Base-by-base conservation (phyloP, 352 stramenopile genomes). In the Phytophthora vignae region DNA sequence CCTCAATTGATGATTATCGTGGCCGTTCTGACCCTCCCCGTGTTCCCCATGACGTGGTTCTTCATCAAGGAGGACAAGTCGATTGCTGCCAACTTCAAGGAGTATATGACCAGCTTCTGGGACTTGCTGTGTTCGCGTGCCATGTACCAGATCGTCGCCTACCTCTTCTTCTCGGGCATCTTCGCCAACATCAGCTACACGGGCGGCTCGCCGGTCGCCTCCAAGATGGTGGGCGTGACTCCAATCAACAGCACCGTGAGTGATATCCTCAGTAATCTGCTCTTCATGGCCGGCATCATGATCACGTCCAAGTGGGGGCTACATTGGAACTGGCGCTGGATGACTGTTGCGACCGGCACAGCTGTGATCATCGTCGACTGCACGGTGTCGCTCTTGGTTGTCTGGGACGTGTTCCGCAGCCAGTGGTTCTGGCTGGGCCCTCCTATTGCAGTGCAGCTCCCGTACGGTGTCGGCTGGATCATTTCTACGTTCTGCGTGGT, bases 1-100 rank as follows among this genome's bases (percentile, higher is more conserved):
- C 80, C 77, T 5, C 53, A 73, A 17, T 29, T 88, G 14, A 86
- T 86, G 76, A 67, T 82, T 44, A 73, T 84, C 36, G 56, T 84
- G 33, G 33, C 75, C 0, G 46, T 76, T 2, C 60, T 69, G 8
- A 64, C 67, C 0, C 3, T 62, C 21, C 69, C 69, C 0, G 64
- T 75, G 17, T 58, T 81, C 14, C 73, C 73, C 0, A 70, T 66
- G 33, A 81, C 73, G 17, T 81, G 69, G 73, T 74, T 60, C 40
- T 78, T 72, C 27, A 78, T 81, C 36, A 66, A 69, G 8, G 73
- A 81, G 29, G 73, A 78, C 21, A 78, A 78, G 15, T 21, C 40
- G 0, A 36, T 40, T 29, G 21, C 46, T 12, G 50, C 57, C 2
- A 61, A 78, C 55, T 69, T 77, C 48, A 46, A 56, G 1, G 22